Percentiles rank a stretch among this genome's conserved stretches.
Evolutionary conservation across 2,329 filamentous ascomycete genomes (phyloP).

Genomic region (Xylaria sp.): DNA sequence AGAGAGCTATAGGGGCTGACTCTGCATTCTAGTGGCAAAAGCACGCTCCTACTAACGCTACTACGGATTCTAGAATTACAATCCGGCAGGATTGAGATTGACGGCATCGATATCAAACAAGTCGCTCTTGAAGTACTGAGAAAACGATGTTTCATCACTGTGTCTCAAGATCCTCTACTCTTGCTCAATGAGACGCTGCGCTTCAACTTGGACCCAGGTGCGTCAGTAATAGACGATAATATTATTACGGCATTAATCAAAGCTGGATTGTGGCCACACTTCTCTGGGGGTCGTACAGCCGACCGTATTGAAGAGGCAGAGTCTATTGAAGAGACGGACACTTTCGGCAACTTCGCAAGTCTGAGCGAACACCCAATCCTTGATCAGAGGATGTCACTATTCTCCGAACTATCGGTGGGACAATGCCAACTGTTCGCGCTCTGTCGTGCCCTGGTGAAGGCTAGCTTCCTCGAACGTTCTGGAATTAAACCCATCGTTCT

Average conservation of each 20-base stretch:
- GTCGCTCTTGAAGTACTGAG: conserved; percentile 44
- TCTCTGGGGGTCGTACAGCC: not conserved
- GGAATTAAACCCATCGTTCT: conserved; percentile 48
- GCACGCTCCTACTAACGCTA: conserved; percentile 39
- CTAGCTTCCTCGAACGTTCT: conserved; percentile 18
- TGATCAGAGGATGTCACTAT: conserved; percentile 41
- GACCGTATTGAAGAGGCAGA: not conserved
- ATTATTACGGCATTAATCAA: conserved; percentile 30
- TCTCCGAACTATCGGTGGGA: conserved; percentile 49
- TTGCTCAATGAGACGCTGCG: conserved; percentile 45
- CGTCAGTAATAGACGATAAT: conserved; percentile 37
- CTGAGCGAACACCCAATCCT: conserved; percentile 38
- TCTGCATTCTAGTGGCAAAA: conserved; percentile 52
- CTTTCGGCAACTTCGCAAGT: not conserved
- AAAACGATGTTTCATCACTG: conserved; percentile 47
- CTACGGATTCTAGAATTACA: conserved; percentile 44
- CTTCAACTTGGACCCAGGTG: conserved; percentile 47
- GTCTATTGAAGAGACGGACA: not conserved
- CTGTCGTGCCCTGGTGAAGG: conserved; percentile 47
- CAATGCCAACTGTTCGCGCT: conserved; percentile 51
- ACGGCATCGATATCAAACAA: conserved; percentile 45
- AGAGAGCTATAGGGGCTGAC: not conserved
- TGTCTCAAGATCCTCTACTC: conserved; percentile 48
- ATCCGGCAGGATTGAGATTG: conserved; percentile 45
- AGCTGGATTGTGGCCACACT: conserved; percentile 12